These are phyloP conservation scores for Cryphonectria radicalis DNA, from an alignment of 2,329 filamentous ascomycete species.

Conservation along the genomic window DNA sequence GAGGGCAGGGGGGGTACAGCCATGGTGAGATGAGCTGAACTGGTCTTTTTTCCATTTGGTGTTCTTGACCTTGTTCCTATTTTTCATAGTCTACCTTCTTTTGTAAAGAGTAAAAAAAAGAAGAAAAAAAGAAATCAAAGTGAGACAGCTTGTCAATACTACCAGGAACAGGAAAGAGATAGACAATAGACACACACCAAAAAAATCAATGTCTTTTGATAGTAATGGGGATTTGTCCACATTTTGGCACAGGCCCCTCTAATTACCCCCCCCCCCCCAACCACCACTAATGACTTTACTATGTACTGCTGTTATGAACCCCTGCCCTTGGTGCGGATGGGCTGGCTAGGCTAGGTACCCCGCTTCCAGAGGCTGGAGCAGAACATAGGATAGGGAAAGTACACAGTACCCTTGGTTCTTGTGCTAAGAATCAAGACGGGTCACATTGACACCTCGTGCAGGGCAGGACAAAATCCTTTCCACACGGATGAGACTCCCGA, in stretches of 20 bases:
- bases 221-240: constrained; percentile 1
- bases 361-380: not conserved
- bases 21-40: not conserved
- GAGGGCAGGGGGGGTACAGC: too few relatives aligned
- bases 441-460: constrained; percentile 7
- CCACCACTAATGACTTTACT: not conserved
- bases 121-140: too few relatives aligned
- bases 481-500: not conserved
- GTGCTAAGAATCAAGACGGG: not conserved
- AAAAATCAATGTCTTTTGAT: not conserved
- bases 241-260: constrained; percentile 2
- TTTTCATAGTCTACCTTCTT: too few relatives aligned
- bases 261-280: not conserved
- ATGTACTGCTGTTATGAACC: not conserved
- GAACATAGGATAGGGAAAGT: not conserved
- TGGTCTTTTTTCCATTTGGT: not conserved
- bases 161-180: not conserved
- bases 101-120: too few relatives aligned
- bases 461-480: not conserved
- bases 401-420: not conserved
- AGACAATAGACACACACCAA: not conserved
- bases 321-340: not conserved
- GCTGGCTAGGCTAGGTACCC: not conserved
- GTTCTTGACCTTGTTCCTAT: not conserved
- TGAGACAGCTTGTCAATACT: not conserved